Evolutionary conservation across 306 rosid genomes (phyloP), one percentile per base, ranked within the genome.

Genomic region (Pueraria montana): DNA sequence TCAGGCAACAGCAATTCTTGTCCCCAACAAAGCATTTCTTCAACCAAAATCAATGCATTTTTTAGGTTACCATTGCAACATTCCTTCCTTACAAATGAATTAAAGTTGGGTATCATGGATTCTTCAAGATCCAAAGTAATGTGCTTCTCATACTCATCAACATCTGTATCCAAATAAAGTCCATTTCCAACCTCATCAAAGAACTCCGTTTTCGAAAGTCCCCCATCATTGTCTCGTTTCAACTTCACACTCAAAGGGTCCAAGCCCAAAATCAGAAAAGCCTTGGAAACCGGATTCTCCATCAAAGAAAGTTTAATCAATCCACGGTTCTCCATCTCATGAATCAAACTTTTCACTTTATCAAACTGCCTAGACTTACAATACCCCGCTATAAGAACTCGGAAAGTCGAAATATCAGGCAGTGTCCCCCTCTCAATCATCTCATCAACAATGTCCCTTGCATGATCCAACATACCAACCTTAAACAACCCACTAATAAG

Each of bases 141-240:
- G 55, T 74, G 93, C 16, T 85, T 89, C 77, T 96, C 98, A 87
- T 81, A 96, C 84, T 86, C 90, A 72, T 87, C 96, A 71, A 89
- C 81, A 84, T 96, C 91, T 0, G 97, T 77, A 77, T 96, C 99
- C 83, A 96, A 84, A 88, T 96, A 96, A 82, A 96, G 98, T 40
- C 98, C 98, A 82, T 93, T 96, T 63, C 99, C 99, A 63, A 93
- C 87, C 77, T 82, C 79, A 77, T 96, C 99, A 46, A 86, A 90
- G 87, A 93, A 96, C 86, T 93, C 94, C 0, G 99, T 78, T 66
- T 89, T 89, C 21, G 94, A 91, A 77, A 89, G 84, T 30, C 58
- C 83, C 16, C 48, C 64, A 46, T 87, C 78, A 77, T 92, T 96
- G 84, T 92, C 99, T 80, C 98, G 86, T 81, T 90, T 96, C 86